Evolutionary conservation across 257 asterid genomes (phyloP), one percentile per base, ranked within the genome.

Genomic region (Ajuga chamaepitys): DNA sequence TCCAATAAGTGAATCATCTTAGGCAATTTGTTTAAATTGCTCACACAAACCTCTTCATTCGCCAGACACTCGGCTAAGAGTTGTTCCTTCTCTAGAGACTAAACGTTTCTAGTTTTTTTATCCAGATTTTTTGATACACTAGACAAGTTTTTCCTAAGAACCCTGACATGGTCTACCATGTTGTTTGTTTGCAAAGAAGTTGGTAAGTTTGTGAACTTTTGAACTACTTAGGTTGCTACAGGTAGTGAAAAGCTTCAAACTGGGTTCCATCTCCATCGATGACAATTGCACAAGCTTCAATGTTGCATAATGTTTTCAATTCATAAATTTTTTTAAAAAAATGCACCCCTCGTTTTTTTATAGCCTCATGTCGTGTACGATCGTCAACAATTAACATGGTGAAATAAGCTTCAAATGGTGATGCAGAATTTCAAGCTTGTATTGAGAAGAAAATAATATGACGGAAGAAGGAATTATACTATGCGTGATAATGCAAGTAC

Each of bases 331-430:
- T 79, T 45, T 84, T 84, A 32, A 84, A 74, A 46, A 84, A 48
- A 14, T 81, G 74, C 0, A 50, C 25, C 77, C 77, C 81, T 50
- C 79, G 67, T 70, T 81, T 84, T 59, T 64, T 74, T 58, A 74
- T 78, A 11, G 85, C 70, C 71, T 78, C 83, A 6, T 77, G 78
- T 26, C 87, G 67, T 20, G 72, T 47, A 17, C 79, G 78, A 1
- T 76, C 85, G 40, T 84, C 82, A 14, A 83, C 70, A 53, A 84
- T 66, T 26, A 84, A 70, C 75, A 78, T 84, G 75, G 70, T 75
- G 46, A 54, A 52, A 38, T 68, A 62, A 66, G 70, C 74, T 74
- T 67, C 60, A 76, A 67, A 66, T 74, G 59, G 62, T 54, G 54
- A 66, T 45, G 56, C 69, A 70, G 35, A 57, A 35, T 62, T 60